Evolutionary conservation across 208 protist genomes (phyloP), one percentile per base, ranked within the genome.

Genomic region (Vickermania spadyakhi): DNA sequence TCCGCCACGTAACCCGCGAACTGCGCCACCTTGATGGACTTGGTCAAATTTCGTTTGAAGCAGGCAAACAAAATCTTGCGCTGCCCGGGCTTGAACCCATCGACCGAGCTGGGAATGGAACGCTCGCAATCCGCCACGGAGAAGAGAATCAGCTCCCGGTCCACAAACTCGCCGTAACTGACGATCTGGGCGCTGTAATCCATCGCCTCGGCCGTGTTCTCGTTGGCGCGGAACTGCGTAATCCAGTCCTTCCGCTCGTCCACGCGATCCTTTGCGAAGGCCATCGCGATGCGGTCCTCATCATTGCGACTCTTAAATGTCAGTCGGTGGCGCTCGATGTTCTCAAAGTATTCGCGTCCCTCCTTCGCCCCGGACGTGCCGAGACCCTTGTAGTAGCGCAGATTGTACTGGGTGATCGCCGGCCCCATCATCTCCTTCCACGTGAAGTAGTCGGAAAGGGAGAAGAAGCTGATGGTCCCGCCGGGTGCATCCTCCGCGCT

Each of bases 341-440:
- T 89, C 31, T 91, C 86, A 73, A 99, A 99, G 76, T 99, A 99
- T 69, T 99, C 96, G 61, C 99, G 99, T 28, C 97, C 99, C 79
- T 99, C 99, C 51, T 86, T 70, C 5, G 88, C 63, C 2, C 84
- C 94, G 25, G 77, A 98, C 27, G 98, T 99, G 79, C 98, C 98
- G 56, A 99, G 89, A 94, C 98, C 97, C 85, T 99, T 99, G 88
- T 99, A 99, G 87, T 99, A 99, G 66, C 99, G 99, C 62, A 99
- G 95, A 13, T 95, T 86, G 83, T 97, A 99, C 28, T 94, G 89
- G 18, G 41, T 58, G 31, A 91, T 70, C 58, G 58, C 66, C 52
- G 86, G 81, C 18, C 77, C 75, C 41, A 93, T 76, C 25, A 71
- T 62, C 45, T 77, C 66, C 68, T 97, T 93, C 97, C 98, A 99